Evolutionary conservation across 306 rosid species (phyloP), one percentile per base, ranked within the genome.

Genomic region (Hylodesmum podocarpum): DNA sequence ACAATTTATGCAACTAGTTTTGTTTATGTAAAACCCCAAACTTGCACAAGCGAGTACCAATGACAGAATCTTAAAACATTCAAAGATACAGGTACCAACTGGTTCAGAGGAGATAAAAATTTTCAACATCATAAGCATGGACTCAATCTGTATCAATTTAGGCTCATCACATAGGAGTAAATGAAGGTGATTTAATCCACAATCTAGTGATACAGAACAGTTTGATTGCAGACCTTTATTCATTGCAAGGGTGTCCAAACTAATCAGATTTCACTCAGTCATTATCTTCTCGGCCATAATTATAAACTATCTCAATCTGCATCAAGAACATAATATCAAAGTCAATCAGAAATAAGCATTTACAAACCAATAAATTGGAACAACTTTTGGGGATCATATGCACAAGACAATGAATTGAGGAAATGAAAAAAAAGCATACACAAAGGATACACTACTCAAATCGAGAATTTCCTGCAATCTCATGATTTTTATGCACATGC

Each of bases 201-300:
- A 75, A 53, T 39, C 77, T 19, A 44, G 73, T 55, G 73, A 29
- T 47, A 64, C 59, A 27, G 70, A 43, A 77, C 50, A 72, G 77
- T 46, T 77, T 16, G 57, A 64, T 61, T 34, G 64, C 86, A 72
- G 62, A 88, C 91, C 86, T 86, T 90, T 89, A 89, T 90, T 91
- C 49, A 78, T 83, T 74, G 66, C 83, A 84, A 19, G 76, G 40
- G 12, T 25, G 36, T n/a, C 36, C 6, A 40, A 71, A 82, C 54
- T 34, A 41, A 44, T 11, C 69, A 75, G 50, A 50, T 70, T 84
- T 90, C 80, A 90, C 89, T 82, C 80, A 90, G 91, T 82, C 70
- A 58, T 92, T 83, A 72, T 90, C 89, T 90, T 94, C 98, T 63
- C 86, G 87, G 41, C 98, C 98, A 80, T 84, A 95, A 88, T 92